These are phyloP conservation scores for Bocquillonia castaneifolia DNA, from an alignment of 441 rosid species.

Conservation along the genomic window DNA sequence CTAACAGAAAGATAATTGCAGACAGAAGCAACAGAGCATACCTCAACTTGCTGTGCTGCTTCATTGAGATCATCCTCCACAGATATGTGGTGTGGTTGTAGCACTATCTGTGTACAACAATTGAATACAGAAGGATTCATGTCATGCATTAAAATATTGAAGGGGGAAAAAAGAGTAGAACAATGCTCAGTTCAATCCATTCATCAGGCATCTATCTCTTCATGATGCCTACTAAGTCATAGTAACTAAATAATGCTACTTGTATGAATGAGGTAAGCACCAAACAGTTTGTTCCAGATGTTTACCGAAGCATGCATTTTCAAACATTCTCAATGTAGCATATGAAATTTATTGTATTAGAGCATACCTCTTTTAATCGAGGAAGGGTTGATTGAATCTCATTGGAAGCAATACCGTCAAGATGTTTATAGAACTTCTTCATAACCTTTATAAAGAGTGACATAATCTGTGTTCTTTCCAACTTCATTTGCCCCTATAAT, in stretches of 20 bases:
- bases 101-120: constrained; percentile 43
- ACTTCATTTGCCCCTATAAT: constrained; percentile 75
- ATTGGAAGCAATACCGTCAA: constrained; percentile 50
- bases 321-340: neutral
- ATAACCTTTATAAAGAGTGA: constrained; percentile 65
- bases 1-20: neutral
- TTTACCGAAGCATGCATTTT: neutral
- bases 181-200: neutral
- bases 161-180: neutral
- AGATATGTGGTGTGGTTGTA: constrained; percentile 72
- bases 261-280: too few species aligned
- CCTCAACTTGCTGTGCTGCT: constrained; percentile 90
- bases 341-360: neutral
- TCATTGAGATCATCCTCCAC: constrained; percentile 87
- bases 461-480: constrained; percentile 69
- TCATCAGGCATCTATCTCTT: neutral
- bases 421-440: constrained; percentile 68
- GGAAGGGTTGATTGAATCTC: constrained; percentile 63
- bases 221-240: neutral
- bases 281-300: neutral
- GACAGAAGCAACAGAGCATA: constrained; percentile 17
- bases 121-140: neutral
- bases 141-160: neutral
- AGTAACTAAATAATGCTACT: neutral
- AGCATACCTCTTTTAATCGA: constrained; percentile 72